Percentiles rank a stretch among this genome's conserved stretches.
Conservation (phyloP, 176 grass and related monocot species). For the Ampelocalamus luodianensis region DNA sequence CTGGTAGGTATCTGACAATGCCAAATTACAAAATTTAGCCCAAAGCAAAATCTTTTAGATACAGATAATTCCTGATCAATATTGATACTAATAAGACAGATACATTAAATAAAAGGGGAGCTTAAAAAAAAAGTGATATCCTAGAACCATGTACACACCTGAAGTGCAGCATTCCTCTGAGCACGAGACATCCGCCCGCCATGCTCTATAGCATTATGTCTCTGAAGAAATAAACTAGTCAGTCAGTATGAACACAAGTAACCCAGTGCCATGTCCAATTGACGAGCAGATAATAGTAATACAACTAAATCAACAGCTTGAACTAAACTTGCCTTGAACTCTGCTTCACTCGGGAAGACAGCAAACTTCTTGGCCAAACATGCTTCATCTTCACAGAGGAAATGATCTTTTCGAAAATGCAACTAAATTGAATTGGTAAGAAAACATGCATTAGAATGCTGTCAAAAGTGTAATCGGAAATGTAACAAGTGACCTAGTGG, state of each 20-base stretch:
- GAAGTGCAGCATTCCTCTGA: conserved; percentile 90
- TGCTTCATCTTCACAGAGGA: conserved; percentile 83
- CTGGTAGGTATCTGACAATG: conserved; percentile 87
- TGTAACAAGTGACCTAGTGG: background rate
- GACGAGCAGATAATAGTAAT: background rate
- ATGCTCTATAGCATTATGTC: conserved; percentile 94
- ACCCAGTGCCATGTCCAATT: background rate
- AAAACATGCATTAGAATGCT: conserved; percentile 21
- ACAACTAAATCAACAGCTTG: conserved; percentile 18
- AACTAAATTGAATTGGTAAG: conserved; percentile 50
- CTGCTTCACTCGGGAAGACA: conserved; percentile 81
- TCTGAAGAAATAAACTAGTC: conserved; percentile 56
- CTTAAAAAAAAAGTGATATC: conserved; percentile 5
- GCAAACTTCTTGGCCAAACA: conserved; percentile 89
- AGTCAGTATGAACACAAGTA: background rate
- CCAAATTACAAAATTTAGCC: conserved; percentile 46
- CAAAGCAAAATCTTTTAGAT: background rate
- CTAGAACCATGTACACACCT: conserved; percentile 49
- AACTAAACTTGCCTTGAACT: conserved; percentile 72
- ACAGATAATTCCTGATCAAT: background rate
- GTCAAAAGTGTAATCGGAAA: conserved; percentile 19
- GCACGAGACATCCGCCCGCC: conserved; percentile 84
- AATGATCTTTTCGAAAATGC: conserved; percentile 94
- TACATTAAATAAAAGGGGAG: conserved; percentile 12
- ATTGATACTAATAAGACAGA: background rate